These are phyloP conservation scores for Williopsis jadinii DNA, from an alignment of 1,139 yeast genomes.

Conservation along the genomic window DNA sequence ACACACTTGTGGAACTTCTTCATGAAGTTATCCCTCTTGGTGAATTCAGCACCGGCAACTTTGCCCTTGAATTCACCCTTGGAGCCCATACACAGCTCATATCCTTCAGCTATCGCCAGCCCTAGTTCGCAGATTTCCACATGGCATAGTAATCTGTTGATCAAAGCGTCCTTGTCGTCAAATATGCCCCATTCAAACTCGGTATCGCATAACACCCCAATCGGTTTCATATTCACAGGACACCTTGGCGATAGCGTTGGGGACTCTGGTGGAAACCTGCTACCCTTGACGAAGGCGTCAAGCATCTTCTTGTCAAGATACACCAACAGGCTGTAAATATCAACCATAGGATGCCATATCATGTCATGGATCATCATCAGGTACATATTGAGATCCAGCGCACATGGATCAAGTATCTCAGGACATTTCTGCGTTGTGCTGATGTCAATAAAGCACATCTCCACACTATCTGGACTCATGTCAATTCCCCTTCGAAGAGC, in stretches of 20 bases:
- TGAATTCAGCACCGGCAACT: slow-evolving; percentile 15
- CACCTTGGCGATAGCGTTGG: slow-evolving; percentile 4
- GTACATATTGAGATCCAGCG: background rate
- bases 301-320: slow-evolving; percentile 3
- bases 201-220: slow-evolving; percentile 19
- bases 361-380: background rate
- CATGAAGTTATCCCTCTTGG: slow-evolving; percentile 19
- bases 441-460: no score
- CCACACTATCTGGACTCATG: no score
- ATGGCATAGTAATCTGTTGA: slow-evolving; percentile 18
- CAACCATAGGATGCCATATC: slow-evolving; percentile 2
- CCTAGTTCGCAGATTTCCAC: slow-evolving; percentile 18
- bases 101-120: slow-evolving; percentile 20
- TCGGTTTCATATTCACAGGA: slow-evolving; percentile 16
- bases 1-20: slow-evolving; percentile 21
- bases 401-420: background rate
- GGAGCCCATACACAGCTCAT: slow-evolving; percentile 17
- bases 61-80: slow-evolving; percentile 11
- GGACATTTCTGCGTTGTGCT: no score
- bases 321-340: slow-evolving; percentile 9
- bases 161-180: slow-evolving; percentile 13
- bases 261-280: no score
- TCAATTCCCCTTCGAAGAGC: no score
- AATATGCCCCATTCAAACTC: slow-evolving; percentile 18
- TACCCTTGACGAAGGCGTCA: background rate